These are phyloP conservation scores for Cephalotrichum gorgonifer DNA, from an alignment of 2,329 filamentous ascomycete genomes.

Conservation along the genomic window DNA sequence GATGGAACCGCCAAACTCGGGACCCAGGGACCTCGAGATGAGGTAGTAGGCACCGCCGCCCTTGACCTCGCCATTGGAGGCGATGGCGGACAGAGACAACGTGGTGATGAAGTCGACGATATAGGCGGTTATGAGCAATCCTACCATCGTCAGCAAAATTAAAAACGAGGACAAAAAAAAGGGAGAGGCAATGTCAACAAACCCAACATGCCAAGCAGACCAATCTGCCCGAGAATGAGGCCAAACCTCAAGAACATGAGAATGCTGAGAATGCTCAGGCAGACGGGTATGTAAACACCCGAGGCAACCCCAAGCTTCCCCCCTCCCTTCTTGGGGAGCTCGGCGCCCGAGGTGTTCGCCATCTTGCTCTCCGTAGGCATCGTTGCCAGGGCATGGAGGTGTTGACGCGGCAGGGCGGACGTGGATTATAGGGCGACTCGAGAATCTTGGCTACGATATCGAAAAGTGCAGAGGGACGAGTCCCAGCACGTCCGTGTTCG, in stretches of 20 bases:
- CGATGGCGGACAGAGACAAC: slow-evolving; percentile 78
- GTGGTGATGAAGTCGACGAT: slow-evolving; percentile 74
- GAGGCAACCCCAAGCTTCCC: slow-evolving; percentile 56
- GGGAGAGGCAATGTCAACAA: slow-evolving; percentile 7
- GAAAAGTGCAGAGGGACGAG: too few species aligned
- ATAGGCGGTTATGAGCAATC: slow-evolving; percentile 66
- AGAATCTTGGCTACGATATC: too few species aligned
- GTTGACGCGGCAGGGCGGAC: too few species aligned
- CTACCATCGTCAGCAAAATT: slow-evolving; percentile 25
- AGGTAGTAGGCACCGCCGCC: slow-evolving; percentile 84
- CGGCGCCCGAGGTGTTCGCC: background rate
- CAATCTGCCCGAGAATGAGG: slow-evolving; percentile 70
- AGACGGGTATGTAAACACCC: slow-evolving; percentile 81
- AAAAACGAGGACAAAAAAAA: background rate
- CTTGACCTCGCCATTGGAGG: slow-evolving; percentile 80
- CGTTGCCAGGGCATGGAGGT: too few species aligned
- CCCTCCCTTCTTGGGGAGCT: slow-evolving; percentile 1
- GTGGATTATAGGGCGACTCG: too few species aligned
- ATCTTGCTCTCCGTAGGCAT: background rate
- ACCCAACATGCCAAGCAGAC: slow-evolving; percentile 72
- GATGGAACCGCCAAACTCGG: slow-evolving; percentile 83
- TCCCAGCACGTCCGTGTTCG: too few species aligned
- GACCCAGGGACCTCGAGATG: slow-evolving; percentile 75
- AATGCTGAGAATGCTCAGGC: slow-evolving; percentile 79
- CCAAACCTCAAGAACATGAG: slow-evolving; percentile 89